Conservation (phyloP, 2,329 filamentous ascomycete genomes). For the Cercospora zeina region DNA sequence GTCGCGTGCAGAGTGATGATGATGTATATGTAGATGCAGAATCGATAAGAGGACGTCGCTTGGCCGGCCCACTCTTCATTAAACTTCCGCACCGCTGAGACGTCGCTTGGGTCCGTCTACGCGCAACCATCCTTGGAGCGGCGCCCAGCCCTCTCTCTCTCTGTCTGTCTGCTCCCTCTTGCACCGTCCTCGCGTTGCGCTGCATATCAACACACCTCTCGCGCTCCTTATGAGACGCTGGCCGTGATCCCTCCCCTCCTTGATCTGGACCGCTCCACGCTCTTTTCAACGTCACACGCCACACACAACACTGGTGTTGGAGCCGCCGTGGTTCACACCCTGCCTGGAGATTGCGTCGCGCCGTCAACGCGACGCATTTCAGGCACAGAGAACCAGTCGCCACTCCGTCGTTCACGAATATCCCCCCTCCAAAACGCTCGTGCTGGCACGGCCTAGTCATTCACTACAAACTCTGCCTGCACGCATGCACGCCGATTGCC, state of each 20-base stretch:
- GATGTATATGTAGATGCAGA: background rate
- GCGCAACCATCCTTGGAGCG: background rate
- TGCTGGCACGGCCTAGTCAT: constrained; percentile 21
- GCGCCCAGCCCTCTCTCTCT: constrained; percentile 3
- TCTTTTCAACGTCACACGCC: constrained; percentile 8
- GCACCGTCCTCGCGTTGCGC: background rate
- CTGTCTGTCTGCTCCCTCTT: background rate
- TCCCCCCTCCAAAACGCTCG: constrained; percentile 5
- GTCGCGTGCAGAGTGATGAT: background rate
- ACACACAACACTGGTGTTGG: constrained; percentile 15
- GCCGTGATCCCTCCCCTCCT: background rate
- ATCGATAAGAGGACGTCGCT: background rate
- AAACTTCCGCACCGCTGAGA: constrained; percentile 2
- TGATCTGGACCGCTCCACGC: constrained; percentile 11
- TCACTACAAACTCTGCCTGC: constrained; percentile 13
- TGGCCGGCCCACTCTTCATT: constrained; percentile 7
- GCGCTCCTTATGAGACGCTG: constrained; percentile 21
- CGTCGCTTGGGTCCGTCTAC: constrained; percentile 7
- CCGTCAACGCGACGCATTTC: constrained; percentile 5
- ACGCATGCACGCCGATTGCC: background rate
- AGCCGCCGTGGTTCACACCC: constrained; percentile 1
- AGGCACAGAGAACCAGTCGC: constrained; percentile 9
- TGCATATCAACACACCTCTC: background rate
- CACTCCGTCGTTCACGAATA: background rate
- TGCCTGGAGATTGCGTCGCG: constrained; percentile 11